phyloP scores from a whole-genome alignment of 116 monocot genomes.

The Zostera marina region DNA sequence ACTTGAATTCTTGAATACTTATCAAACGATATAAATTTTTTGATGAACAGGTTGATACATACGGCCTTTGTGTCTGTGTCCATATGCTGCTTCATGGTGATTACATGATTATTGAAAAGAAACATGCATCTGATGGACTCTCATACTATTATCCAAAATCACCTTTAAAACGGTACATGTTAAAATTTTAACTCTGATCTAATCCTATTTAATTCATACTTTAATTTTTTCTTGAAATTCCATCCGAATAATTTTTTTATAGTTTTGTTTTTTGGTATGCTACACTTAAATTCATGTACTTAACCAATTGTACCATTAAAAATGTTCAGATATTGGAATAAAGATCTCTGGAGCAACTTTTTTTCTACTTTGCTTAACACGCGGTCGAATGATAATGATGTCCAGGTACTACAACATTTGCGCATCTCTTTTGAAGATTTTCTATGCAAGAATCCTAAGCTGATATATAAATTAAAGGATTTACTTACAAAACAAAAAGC shows the following conservation, averaged over 20 bases:
- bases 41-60: slow-evolving; percentile 63
- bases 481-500: slow-evolving; percentile 54
- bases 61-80: slow-evolving; percentile 69
- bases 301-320: neutral
- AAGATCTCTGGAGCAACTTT: slow-evolving; percentile 54
- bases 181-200: too few species aligned
- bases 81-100: slow-evolving; percentile 94
- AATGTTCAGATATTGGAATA: slow-evolving; percentile 64
- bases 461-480: slow-evolving; percentile 32
- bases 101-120: slow-evolving; percentile 72
- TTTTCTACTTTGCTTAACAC: slow-evolving; percentile 58
- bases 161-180: slow-evolving; percentile 77
- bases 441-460: slow-evolving; percentile 26
- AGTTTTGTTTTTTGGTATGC: too few species aligned
- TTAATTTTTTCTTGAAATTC: too few species aligned
- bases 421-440: slow-evolving; percentile 55
- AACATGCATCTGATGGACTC: slow-evolving; percentile 26
- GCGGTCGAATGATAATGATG: slow-evolving; percentile 39
- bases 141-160: slow-evolving; percentile 49
- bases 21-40: neutral
- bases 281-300: neutral
- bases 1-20: neutral
- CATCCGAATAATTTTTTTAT: too few species aligned
- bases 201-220: too few species aligned
- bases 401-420: slow-evolving; percentile 25